Percentiles rank a stretch among this genome's conserved stretches.
Conservation (phyloP, 768 basidiomycete species). For the Pleurotus pulmonarius region DNA sequence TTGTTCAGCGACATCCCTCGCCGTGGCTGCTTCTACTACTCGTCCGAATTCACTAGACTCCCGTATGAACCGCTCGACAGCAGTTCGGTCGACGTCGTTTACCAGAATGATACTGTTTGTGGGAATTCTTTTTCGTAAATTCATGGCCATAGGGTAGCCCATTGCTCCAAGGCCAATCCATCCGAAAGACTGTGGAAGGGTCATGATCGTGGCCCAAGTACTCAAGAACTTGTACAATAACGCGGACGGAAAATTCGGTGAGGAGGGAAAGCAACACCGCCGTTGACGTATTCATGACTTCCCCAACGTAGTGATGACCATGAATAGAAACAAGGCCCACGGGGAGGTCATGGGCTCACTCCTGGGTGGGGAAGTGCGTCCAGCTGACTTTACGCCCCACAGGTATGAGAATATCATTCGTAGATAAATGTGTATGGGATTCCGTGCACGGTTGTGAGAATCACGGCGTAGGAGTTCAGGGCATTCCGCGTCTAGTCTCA, state of each 20-base stretch:
- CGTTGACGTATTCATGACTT: too few relatives aligned
- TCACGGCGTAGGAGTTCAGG: too few relatives aligned
- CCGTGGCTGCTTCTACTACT: conserved; percentile 18
- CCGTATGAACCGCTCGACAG: conserved; percentile 23
- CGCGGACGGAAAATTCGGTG: too few relatives aligned
- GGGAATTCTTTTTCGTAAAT: conserved; percentile 28
- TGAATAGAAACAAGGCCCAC: not conserved
- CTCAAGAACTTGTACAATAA: too few relatives aligned
- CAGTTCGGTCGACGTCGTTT: conserved; percentile 29
- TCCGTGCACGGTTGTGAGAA: not conserved
- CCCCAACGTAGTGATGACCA: not conserved
- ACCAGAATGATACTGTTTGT: conserved; percentile 22
- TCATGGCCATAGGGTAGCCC: conserved; percentile 40
- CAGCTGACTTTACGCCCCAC: not conserved
- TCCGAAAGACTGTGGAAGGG: conserved; percentile 23
- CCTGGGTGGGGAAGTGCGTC: not conserved
- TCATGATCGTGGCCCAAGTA: conserved; percentile 11
- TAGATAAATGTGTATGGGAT: not conserved
- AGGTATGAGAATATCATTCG: not conserved
- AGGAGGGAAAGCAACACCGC: too few relatives aligned
- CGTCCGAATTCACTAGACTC: conserved; percentile 13
- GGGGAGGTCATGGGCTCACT: not conserved
- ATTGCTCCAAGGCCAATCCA: conserved; percentile 42
- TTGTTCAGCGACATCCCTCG: conserved; percentile 32
- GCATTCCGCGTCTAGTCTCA: not conserved